A percentile compares a stretch with the other conserved stretches of the same genome.
Evolutionary conservation across 2,329 filamentous ascomycete genomes (phyloP).

Genomic region (Fusarium nodosum): DNA sequence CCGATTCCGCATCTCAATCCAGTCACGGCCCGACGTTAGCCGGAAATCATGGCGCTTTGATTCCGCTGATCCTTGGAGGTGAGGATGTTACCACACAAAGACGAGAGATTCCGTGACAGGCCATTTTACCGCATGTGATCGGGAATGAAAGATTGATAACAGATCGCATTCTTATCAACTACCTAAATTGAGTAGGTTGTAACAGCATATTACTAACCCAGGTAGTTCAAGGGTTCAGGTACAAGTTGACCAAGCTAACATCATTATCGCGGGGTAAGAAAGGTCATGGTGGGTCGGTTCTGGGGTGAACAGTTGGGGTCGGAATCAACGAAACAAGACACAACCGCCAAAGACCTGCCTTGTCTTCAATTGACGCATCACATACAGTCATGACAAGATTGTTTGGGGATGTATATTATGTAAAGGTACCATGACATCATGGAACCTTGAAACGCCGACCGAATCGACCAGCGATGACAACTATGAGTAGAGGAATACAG

Average conservation of each 20-base stretch:
- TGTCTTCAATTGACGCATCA: neutral
- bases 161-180: neutral
- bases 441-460: slow-evolving; percentile 35
- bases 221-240: slow-evolving; percentile 6
- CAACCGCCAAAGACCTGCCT: neutral
- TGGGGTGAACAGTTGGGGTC: neutral
- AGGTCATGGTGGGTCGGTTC: slow-evolving; percentile 11
- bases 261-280: slow-evolving; percentile 26
- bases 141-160: slow-evolving; percentile 1
- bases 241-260: slow-evolving; percentile 17
- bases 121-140: slow-evolving; percentile 26
- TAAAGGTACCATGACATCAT: slow-evolving; percentile 34
- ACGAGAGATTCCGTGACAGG: neutral
- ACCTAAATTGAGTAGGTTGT: neutral
- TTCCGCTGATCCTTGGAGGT: slow-evolving; percentile 41
- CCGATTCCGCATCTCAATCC: slow-evolving; percentile 49
- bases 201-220: slow-evolving; percentile 1
- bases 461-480: slow-evolving; percentile 42
- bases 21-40: slow-evolving; percentile 51
- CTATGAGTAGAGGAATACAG: slow-evolving; percentile 46
- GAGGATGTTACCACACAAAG: slow-evolving; percentile 14
- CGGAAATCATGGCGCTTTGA: slow-evolving; percentile 37
- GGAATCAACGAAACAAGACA: neutral
- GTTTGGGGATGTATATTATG: slow-evolving; percentile 41
- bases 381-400: neutral